Conservation (phyloP, 257 asterid genomes). For the Rubia yunnanensis region DNA sequence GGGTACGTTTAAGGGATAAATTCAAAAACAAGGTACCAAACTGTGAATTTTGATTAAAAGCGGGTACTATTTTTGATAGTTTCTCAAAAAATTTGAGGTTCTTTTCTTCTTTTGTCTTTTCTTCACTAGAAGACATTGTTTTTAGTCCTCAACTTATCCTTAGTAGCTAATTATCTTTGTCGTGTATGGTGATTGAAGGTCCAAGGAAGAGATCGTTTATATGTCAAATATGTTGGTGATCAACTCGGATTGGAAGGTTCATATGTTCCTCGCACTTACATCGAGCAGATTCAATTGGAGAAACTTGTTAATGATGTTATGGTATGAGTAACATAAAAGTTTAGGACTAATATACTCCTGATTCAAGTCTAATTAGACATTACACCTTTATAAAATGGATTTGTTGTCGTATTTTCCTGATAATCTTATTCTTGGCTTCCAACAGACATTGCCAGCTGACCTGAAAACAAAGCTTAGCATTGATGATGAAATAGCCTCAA, state of each 20-base stretch:
- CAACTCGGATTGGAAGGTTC: constrained; percentile 89
- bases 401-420: not conserved
- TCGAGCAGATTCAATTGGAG: constrained; percentile 95
- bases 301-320: constrained; percentile 89
- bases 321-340: constrained; percentile 31
- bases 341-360: not conserved
- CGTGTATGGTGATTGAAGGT: constrained; percentile 40
- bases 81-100: not conserved
- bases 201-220: constrained; percentile 86
- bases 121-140: not conserved
- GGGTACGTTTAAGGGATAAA: too few species aligned
- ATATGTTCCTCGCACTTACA: constrained; percentile 83
- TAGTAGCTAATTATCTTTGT: constrained; percentile 14
- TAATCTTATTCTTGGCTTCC: constrained; percentile 15
- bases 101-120: not conserved
- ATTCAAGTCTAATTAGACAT: not conserved
- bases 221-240: constrained; percentile 66
- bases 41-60: too few species aligned
- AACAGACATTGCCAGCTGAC: constrained; percentile 87
- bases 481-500: constrained; percentile 74
- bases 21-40: too few species aligned
- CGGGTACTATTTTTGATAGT: too few species aligned
- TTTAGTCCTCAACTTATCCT: constrained; percentile 9
- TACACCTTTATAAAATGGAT: not conserved
- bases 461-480: constrained; percentile 89